phyloP scores from a whole-genome alignment of 371 early-diverging fungal genomes.

The Mortierella sp. region DNA sequence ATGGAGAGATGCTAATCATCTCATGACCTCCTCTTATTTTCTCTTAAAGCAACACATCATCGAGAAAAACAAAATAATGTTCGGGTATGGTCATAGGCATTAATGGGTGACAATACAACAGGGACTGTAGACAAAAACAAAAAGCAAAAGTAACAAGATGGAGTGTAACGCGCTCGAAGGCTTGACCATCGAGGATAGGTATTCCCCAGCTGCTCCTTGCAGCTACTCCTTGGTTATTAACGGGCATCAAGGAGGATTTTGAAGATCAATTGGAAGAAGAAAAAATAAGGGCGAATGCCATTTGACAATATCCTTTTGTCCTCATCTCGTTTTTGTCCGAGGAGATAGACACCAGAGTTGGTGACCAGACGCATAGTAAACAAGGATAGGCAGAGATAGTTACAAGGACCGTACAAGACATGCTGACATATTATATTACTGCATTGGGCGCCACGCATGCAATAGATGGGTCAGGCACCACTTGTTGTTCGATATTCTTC shows the following conservation, averaged over 20 bases:
- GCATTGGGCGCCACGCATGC: neutral
- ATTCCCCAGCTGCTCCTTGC: no score
- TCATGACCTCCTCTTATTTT: neutral
- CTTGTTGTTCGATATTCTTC: neutral
- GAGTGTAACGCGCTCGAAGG: neutral
- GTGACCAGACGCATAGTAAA: neutral
- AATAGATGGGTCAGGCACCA: neutral
- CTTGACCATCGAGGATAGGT: neutral
- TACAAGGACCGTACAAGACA: neutral
- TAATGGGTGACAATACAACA: neutral
- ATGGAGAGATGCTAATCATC: neutral
- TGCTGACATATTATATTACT: neutral
- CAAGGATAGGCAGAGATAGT: neutral
- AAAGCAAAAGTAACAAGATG: no score
- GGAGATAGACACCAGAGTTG: neutral
- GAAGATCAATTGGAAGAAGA: neutral
- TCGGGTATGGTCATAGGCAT: neutral
- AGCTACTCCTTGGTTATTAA: no score
- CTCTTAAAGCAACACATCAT: conserved; percentile 5
- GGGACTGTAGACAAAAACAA: neutral
- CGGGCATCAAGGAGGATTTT: neutral
- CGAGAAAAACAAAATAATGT: neutral
- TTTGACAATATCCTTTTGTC: neutral
- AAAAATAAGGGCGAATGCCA: neutral
- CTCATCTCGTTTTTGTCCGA: neutral